Evolutionary conservation across 306 rosid genomes (phyloP), one percentile per base, ranked within the genome.

Genomic region (Amphicarpaea edgeworthii): DNA sequence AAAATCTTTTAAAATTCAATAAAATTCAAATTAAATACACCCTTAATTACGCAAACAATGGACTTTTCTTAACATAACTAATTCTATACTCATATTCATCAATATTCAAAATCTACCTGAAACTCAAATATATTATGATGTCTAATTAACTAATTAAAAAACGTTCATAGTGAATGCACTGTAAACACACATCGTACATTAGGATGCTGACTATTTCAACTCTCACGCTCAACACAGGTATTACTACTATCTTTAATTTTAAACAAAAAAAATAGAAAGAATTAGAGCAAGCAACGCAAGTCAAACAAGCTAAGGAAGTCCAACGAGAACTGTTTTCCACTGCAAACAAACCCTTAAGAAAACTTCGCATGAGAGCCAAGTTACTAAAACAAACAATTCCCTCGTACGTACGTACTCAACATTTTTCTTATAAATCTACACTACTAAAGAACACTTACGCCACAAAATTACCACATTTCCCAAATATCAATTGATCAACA

Each of bases 331-430:
- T 91, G 91, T 84, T 85, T 82, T 91, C 77, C 84, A 91, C 5
- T 59, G 15, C 93, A 91, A 87, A 79, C 88, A 90, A 83, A 83
- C 24, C 77, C 46, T 9, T 40, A 46, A 82, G 61, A 59, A 86
- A 81, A 80, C 97, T 88, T 92, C 17, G 88, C 68, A 88, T 79
- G 88, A 65, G 86, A 78, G 90, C 62, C 85, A 90, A 90, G 97
- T 88, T 79, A 79, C 78, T 65, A 12, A 80, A 78, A 3, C 32
- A 28, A 2, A 50, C 73, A 26, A 57, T 72, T 41, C 61, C 61
- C 34, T 2, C 11, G 11, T 76, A n/a, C n/a, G n/a, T 82, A 63
- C 20, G 2, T 53, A 77, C 73, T 40, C 47, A 41, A 51, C 3
- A 8, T 68, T 54, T 12, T 28, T 43, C 79, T 16, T 76, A 81